phyloP scores from a whole-genome alignment of 2,329 filamentous ascomycete genomes.

The Ceratocystis albifundus region DNA sequence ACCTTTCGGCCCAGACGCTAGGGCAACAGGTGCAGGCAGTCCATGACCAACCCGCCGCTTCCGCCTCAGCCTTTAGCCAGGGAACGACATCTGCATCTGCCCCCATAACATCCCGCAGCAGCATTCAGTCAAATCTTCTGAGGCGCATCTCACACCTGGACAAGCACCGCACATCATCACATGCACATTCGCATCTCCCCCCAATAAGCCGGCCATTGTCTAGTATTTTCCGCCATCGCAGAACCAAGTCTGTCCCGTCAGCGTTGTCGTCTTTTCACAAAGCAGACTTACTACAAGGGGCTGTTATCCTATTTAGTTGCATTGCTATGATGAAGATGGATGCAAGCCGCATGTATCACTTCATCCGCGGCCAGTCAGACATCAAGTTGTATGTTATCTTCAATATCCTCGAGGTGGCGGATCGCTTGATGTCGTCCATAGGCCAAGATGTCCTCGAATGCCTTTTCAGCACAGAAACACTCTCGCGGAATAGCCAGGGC shows the following conservation, averaged over 20 bases:
- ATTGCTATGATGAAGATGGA: conserved; percentile 80
- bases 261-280: conserved; percentile 80
- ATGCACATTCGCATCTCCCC: conserved; percentile 28
- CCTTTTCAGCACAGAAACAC: conserved; percentile 81
- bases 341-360: conserved; percentile 95
- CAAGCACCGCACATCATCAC: conserved; percentile 27
- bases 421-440: conserved; percentile 77
- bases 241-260: conserved; percentile 76
- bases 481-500: conserved; percentile 76
- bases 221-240: conserved; percentile 45
- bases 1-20: not conserved
- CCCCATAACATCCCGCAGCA: not conserved
- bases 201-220: not conserved
- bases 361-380: conserved; percentile 86
- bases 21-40: not conserved
- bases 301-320: conserved; percentile 78
- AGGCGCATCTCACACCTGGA: conserved; percentile 23
- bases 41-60: not conserved
- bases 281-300: conserved; percentile 82
- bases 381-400: conserved; percentile 99
- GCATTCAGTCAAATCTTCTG: conserved; percentile 16
- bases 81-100: not conserved
- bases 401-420: conserved; percentile 87
- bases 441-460: conserved; percentile 96
- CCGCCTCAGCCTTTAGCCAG: not conserved